Base-by-base conservation (phyloP, 2,329 filamentous ascomycete genomes). In the Bimuria novae-zelandiae region DNA sequence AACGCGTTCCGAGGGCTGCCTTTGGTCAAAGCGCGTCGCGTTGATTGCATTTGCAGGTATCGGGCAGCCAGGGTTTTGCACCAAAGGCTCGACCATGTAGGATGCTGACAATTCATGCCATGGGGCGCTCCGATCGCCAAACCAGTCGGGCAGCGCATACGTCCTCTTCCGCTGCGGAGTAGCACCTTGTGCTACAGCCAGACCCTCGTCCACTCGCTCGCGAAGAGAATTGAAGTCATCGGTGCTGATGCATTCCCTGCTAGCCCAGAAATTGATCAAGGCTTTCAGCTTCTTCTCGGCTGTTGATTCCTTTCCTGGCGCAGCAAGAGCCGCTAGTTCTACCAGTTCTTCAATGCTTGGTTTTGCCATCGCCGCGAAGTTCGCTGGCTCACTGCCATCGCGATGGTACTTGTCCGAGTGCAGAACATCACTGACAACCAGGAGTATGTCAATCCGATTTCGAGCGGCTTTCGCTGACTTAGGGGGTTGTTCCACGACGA, bases 51-150 rank as follows among this genome's bases (percentile, higher is more conserved):
- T 88, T 81, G 7, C 84, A 79, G 0, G 89, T 82, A 37, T 87
- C 6, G 90, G 86, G 44, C 83, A 81, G 7, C 84, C 85, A 0
- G 89, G 91, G 66, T 93, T 88, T 4, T 88, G 89, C 33, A 89
- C 83, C 54, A 96, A 85, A 51, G 89, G 87, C 4, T 89, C 89
- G 41, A 96, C 82, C 79, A 92, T 87, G 60, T 90, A 93, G 1
- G 85, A 88, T 1, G 90, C 90, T 0, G 91, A 91, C 0, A 95
- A 77, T 59, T 96, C 90, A 74, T 92, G 89, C 83, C 88, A 96
- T 0, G 88, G 85, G 3, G 82, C 85, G 0, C 84, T 82, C 1
- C 81, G 75, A 67, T 95, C 89, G 35, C 92, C 92, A 69, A 96
- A 92, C 51, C 82, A 84, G 1, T 88, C 80, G 17, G 92, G 92